Percentiles rank a stretch among this genome's conserved stretches.
Evolutionary conservation across 257 asterid genomes (phyloP).

Genomic region (Asclepias syriaca): DNA sequence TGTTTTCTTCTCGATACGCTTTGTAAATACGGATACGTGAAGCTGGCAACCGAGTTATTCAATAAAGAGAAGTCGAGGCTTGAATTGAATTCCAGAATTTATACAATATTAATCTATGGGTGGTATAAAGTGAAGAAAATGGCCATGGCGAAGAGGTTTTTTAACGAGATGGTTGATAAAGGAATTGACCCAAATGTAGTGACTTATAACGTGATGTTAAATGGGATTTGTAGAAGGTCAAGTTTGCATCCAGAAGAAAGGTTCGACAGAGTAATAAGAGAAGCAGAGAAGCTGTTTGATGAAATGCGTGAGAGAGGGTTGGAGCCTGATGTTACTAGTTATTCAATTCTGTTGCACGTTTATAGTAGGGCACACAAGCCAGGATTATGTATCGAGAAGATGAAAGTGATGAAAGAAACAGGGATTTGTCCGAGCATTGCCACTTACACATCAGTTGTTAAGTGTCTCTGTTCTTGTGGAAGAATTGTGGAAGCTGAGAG

Average conservation of each 20-base stretch:
- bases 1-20: constrained; percentile 74
- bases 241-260: constrained; percentile 74
- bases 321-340: constrained; percentile 82
- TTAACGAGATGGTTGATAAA: constrained; percentile 63
- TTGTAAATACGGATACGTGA: constrained; percentile 80
- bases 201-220: constrained; percentile 68
- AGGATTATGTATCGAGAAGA: constrained; percentile 61
- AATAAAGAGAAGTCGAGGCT: constrained; percentile 67
- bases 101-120: constrained; percentile 74
- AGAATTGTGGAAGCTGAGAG: constrained; percentile 65
- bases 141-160: constrained; percentile 63
- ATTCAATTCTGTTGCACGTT: constrained; percentile 71
- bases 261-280: constrained; percentile 63
- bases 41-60: constrained; percentile 73
- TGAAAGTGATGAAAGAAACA: constrained; percentile 60
- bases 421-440: constrained; percentile 65
- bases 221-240: constrained; percentile 79
- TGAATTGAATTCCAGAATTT: constrained; percentile 47
- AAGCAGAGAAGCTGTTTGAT: constrained; percentile 59
- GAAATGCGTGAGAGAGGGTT: constrained; percentile 67
- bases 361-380: constrained; percentile 88
- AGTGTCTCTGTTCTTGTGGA: constrained; percentile 81
- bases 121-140: constrained; percentile 74
- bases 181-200: constrained; percentile 69
- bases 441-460: constrained; percentile 68